A percentile compares a stretch with the other conserved stretches of the same genome.
These are phyloP conservation scores for Phytophthora pistaciae DNA, from an alignment of 352 stramenopile genomes.

Conservation along the genomic window DNA sequence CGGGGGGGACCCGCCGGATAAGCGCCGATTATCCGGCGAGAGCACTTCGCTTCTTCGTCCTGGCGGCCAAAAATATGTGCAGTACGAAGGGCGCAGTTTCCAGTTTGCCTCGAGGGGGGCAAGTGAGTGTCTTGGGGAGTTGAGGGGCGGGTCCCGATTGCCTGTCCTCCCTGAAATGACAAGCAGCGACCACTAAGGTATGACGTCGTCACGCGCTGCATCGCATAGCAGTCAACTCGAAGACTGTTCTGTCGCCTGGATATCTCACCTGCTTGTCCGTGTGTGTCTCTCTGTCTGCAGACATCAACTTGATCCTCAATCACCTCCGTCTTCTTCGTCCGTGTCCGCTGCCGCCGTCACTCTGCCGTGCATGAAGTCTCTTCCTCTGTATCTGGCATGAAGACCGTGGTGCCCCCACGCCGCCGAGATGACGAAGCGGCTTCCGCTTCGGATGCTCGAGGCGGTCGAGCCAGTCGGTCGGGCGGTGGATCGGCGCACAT, in stretches of 20 bases:
- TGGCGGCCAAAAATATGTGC: slow-evolving; percentile 49
- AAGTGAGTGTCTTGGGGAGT: slow-evolving; percentile 14
- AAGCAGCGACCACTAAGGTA: slow-evolving; percentile 5
- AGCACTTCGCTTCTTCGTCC: slow-evolving; percentile 11
- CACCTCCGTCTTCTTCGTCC: slow-evolving; percentile 2
- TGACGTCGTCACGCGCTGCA: background rate
- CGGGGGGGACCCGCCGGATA: slow-evolving; percentile 27
- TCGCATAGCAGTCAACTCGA: background rate
- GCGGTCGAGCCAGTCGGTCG: background rate
- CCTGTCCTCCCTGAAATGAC: background rate
- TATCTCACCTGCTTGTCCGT: slow-evolving; percentile 6
- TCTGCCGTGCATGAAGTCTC: background rate
- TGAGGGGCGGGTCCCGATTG: background rate
- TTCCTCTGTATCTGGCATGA: background rate
- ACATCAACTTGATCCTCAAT: slow-evolving; percentile 2
- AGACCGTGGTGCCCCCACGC: background rate
- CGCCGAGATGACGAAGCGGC: background rate
- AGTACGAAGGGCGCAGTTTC: slow-evolving; percentile 40
- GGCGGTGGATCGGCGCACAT: slow-evolving; percentile 9
- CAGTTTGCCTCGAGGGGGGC: slow-evolving; percentile 29
- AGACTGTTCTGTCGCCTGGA: background rate
- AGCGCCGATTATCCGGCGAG: slow-evolving; percentile 26
- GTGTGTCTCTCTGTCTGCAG: background rate
- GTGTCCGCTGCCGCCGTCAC: background rate
- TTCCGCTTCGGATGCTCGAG: background rate